These are phyloP conservation scores for Atkinsonella texensis DNA, from an alignment of 2,329 filamentous ascomycete genomes.

Conservation along the genomic window DNA sequence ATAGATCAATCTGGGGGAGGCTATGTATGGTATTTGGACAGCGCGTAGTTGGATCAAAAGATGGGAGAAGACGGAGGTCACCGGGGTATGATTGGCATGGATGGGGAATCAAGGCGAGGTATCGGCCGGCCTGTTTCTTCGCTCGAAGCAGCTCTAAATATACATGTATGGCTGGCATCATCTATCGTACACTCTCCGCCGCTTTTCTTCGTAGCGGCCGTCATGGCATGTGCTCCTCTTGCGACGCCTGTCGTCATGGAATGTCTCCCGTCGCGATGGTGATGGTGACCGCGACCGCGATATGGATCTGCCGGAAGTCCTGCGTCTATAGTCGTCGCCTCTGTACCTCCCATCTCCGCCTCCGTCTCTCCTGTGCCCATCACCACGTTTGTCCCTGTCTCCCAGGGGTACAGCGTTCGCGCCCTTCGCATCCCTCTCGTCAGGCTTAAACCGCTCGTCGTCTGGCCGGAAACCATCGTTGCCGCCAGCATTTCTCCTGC, in stretches of 20 bases:
- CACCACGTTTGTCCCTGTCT: conserved; percentile 23
- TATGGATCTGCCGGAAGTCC: neutral
- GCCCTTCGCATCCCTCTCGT: conserved; percentile 39
- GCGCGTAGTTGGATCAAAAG: neutral
- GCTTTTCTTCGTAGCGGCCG: conserved; percentile 46
- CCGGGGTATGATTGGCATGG: neutral
- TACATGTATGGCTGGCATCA: conserved; percentile 1
- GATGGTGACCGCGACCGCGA: conserved; percentile 8
- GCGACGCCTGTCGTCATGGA: conserved; percentile 32
- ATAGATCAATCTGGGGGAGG: conserved; percentile 19
- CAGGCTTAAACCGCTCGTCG: conserved; percentile 34
- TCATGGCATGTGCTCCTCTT: conserved; percentile 48
- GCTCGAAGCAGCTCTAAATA: neutral
- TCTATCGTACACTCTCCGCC: conserved; percentile 39
- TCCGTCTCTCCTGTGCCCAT: conserved; percentile 21
- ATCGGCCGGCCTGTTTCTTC: neutral
- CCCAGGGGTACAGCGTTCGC: conserved; percentile 62
- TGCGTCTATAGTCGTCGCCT: conserved; percentile 1
- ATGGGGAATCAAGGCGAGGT: neutral
- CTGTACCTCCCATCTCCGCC: conserved; percentile 9
- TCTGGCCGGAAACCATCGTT: conserved; percentile 62
- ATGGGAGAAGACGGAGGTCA: neutral
- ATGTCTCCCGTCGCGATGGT: conserved; percentile 30
- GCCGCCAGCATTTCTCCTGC: conserved; percentile 24
- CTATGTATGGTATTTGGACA: neutral